Conservation (phyloP, 495 filamentous ascomycete species). For the Friedmanniomyces endolithicus region DNA sequence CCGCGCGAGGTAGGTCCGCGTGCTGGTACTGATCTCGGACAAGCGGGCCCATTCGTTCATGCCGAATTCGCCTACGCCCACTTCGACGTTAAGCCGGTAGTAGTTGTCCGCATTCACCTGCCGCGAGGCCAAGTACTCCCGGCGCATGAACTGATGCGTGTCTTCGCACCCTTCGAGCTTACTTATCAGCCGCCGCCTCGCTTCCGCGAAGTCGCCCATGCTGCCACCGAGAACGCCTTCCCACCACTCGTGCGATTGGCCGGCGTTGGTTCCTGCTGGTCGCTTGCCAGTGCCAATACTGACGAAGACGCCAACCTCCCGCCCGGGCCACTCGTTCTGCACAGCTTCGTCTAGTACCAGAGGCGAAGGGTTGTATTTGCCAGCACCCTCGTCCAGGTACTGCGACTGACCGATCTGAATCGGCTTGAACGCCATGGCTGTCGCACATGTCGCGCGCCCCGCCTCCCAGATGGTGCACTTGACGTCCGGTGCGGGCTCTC, state of each 20-base stretch:
- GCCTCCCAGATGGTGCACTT: slow-evolving; percentile 94
- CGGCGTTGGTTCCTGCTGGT: slow-evolving; percentile 55
- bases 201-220: slow-evolving; percentile 76
- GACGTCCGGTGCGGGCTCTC: slow-evolving; percentile 76
- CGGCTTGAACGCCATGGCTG: slow-evolving; percentile 86
- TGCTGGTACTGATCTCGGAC: slow-evolving; percentile 85
- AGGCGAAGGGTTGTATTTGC: slow-evolving; percentile 83
- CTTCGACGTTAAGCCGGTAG: slow-evolving; percentile 92
- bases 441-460: slow-evolving; percentile 85
- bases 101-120: slow-evolving; percentile 83
- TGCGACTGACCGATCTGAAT: slow-evolving; percentile 86
- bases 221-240: slow-evolving; percentile 70
- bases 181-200: slow-evolving; percentile 62
- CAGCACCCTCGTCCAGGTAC: slow-evolving; percentile 86
- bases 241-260: slow-evolving; percentile 64
- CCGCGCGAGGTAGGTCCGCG: slow-evolving; percentile 66
- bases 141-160: slow-evolving; percentile 73
- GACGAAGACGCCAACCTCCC: slow-evolving; percentile 79
- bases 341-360: slow-evolving; percentile 79
- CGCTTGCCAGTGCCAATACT: slow-evolving; percentile 88
- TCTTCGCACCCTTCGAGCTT: slow-evolving; percentile 94
- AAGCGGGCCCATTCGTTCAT: slow-evolving; percentile 98
- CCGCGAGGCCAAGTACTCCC: slow-evolving; percentile 60
- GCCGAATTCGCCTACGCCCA: slow-evolving; percentile 92
- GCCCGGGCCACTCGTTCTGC: slow-evolving; percentile 85